Evolutionary conservation across 2,329 filamentous ascomycete genomes (phyloP).

Genomic region (Fusarium sp.): DNA sequence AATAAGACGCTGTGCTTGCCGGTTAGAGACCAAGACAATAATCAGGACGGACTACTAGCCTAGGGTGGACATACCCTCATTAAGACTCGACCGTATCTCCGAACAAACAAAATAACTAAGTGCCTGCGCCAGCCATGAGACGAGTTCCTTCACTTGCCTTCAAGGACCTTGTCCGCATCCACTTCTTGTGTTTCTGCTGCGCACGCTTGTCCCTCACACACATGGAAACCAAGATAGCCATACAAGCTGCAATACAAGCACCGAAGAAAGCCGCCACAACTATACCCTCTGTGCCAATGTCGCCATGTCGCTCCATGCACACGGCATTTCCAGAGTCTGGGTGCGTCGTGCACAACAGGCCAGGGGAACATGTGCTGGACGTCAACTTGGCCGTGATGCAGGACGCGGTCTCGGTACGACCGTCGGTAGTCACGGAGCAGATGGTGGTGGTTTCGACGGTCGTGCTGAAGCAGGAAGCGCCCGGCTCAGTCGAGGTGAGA

Average conservation of each 20-base stretch:
- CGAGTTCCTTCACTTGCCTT: background rate
- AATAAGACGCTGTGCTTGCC: no score
- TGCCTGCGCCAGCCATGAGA: slow-evolving; percentile 1
- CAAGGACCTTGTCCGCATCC: slow-evolving; percentile 12
- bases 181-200: slow-evolving; percentile 5
- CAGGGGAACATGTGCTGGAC: slow-evolving; percentile 15
- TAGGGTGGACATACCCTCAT: no score
- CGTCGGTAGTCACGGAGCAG: slow-evolving; percentile 17
- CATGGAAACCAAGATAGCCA: slow-evolving; percentile 2
- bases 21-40: no score
- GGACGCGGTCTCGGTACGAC: slow-evolving; percentile 7
- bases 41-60: no score
- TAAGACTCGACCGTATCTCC: no score
- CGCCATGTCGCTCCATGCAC: slow-evolving; percentile 15
- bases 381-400: slow-evolving; percentile 21
- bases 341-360: slow-evolving; percentile 12
- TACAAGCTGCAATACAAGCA: slow-evolving; percentile 4
- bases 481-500: background rate
- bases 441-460: slow-evolving; percentile 15
- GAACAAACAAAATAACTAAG: no score
- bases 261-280: slow-evolving; percentile 9
- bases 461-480: slow-evolving; percentile 24
- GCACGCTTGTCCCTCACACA: slow-evolving; percentile 8
- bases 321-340: slow-evolving; percentile 13
- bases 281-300: slow-evolving; percentile 13